Percentiles rank a stretch among this genome's conserved stretches.
phyloP scores from a whole-genome alignment of 2,329 filamentous ascomycete species.

The Penicillium sp. region DNA sequence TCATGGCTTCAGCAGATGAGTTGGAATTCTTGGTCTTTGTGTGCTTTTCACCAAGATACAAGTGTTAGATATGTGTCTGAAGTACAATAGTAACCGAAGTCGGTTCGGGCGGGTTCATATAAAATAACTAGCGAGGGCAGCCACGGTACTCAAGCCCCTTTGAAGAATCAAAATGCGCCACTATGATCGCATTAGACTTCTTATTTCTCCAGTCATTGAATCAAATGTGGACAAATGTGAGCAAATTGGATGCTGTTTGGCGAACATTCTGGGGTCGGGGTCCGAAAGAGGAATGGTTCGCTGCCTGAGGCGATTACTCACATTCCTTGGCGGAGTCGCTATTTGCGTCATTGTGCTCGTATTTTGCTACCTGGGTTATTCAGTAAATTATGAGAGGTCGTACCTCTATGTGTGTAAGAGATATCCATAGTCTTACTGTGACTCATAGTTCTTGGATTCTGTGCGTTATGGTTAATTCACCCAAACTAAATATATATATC shows the following conservation, averaged over 20 bases:
- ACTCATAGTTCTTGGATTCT: neutral
- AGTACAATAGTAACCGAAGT: neutral
- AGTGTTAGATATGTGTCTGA: neutral
- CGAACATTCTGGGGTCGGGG: slow-evolving; percentile 3
- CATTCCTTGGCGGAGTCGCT: neutral
- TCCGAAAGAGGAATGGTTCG: slow-evolving; percentile 26
- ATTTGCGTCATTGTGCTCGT: neutral
- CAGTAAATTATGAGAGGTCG: neutral
- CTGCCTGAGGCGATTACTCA: slow-evolving; percentile 13
- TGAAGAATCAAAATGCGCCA: neutral
- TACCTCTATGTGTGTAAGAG: too few species aligned
- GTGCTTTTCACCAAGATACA: neutral
- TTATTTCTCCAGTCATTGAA: neutral
- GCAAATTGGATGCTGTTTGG: neutral
- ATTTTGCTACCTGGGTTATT: neutral
- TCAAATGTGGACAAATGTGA: neutral
- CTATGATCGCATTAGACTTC: neutral
- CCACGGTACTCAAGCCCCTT: neutral
- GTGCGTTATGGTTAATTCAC: neutral
- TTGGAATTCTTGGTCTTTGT: neutral
- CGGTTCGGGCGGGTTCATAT: neutral
- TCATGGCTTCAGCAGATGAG: slow-evolving; percentile 4
- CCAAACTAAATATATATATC: neutral
- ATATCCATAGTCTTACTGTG: neutral
- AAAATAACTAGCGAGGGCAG: neutral